Evolutionary conservation across 169 alveolate genomes (phyloP).

Genomic region (Plasmodium cynomolgi): DNA sequence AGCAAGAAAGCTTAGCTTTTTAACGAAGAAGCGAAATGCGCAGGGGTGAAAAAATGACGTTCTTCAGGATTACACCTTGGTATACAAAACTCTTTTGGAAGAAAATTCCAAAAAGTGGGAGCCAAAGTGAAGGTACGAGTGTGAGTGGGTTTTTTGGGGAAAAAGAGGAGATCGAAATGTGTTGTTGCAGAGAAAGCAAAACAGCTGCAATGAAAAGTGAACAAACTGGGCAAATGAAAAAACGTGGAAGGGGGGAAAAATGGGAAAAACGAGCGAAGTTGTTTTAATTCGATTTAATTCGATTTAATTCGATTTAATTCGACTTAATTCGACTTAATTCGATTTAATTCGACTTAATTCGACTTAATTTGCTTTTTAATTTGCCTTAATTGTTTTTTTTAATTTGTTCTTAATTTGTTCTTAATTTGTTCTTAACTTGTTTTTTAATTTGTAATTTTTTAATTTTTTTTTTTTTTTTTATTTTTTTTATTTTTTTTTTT

Average conservation of each 20-base stretch:
- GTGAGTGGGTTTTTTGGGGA: no score
- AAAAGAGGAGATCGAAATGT: neutral
- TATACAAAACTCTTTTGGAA: neutral
- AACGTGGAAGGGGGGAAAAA: neutral
- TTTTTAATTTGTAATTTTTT: neutral
- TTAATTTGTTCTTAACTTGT: neutral
- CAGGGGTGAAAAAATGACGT: neutral
- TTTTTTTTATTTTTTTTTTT: neutral
- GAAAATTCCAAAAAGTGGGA: neutral
- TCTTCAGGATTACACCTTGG: neutral
- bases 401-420: neutral
- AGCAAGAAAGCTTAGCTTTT: no score
- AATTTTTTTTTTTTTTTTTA: neutral
- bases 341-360: neutral
- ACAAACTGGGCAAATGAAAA: neutral
- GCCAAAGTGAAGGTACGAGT: neutral
- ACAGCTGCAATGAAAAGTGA: neutral
- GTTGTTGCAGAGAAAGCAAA: neutral
- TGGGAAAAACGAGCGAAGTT: neutral
- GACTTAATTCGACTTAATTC: neutral
- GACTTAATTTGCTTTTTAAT: neutral
- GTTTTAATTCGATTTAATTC: neutral
- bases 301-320: neutral
- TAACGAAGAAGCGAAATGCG: neutral
- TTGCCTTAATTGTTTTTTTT: no score